phyloP scores from a whole-genome alignment of 352 stramenopile species.

The Phytophthora macrochlamydospora region DNA sequence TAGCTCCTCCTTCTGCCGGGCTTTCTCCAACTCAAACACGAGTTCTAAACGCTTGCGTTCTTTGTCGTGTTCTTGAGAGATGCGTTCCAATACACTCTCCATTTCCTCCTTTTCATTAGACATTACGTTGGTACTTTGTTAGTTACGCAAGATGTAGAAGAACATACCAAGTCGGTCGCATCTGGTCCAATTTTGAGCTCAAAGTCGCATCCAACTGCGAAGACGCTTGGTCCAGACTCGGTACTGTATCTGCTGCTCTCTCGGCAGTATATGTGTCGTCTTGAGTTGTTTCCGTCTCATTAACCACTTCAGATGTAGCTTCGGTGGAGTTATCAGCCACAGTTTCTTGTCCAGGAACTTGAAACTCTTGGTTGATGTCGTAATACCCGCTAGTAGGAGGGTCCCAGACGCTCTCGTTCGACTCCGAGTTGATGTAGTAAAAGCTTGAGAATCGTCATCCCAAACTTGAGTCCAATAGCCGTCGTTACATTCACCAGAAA shows the following conservation, averaged over 20 bases:
- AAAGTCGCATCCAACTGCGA: constrained; percentile 36
- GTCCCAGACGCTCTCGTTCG: constrained; percentile 67
- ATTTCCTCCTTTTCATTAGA: constrained; percentile 47
- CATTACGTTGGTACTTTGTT: too few species aligned
- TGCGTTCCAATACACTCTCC: constrained; percentile 60
- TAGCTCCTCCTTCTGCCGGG: constrained; percentile 68
- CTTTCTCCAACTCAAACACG: constrained; percentile 70
- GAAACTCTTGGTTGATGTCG: constrained; percentile 66
- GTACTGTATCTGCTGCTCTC: constrained; percentile 2
- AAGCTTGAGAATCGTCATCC: constrained; percentile 61
- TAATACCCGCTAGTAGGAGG: constrained; percentile 59
- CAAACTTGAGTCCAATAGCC: constrained; percentile 70
- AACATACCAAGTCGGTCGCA: constrained; percentile 31
- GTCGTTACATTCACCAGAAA: constrained; percentile 44
- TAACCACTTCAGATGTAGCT: constrained; percentile 2
- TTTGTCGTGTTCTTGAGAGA: constrained; percentile 71
- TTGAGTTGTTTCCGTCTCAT: constrained; percentile 5
- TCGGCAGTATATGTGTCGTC: constrained; percentile 6
- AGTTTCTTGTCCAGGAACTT: constrained; percentile 29
- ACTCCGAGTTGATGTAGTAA: constrained; percentile 72
- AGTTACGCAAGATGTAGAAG: too few species aligned
- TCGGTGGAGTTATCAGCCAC: background rate
- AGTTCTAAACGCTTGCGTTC: constrained; percentile 65
- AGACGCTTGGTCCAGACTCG: constrained; percentile 31
- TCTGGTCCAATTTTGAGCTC: constrained; percentile 19